phyloP scores from a whole-genome alignment of 2,329 filamentous ascomycete genomes.

The Passalora sequoiae region DNA sequence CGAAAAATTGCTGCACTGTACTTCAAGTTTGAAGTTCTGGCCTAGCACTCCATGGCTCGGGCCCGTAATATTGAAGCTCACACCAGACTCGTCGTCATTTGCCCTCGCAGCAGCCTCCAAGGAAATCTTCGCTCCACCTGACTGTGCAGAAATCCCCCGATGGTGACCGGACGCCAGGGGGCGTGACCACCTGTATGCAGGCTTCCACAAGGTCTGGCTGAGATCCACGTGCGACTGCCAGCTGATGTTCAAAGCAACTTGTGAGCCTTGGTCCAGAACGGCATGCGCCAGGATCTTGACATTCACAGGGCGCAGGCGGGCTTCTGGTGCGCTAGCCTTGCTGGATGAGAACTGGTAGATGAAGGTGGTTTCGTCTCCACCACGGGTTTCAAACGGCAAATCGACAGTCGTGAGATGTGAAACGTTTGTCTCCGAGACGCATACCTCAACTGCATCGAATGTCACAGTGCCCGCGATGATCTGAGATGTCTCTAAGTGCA shows the following conservation, averaged over 20 bases:
- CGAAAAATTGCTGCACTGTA: constrained; percentile 71
- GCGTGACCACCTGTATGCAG: constrained; percentile 27
- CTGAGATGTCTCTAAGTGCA: constrained; percentile 29
- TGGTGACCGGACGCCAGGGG: constrained; percentile 18
- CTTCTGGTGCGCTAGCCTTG: background rate
- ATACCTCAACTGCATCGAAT: constrained; percentile 56
- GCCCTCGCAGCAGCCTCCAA: constrained; percentile 4
- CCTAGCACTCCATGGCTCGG: constrained; percentile 58
- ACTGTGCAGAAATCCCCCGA: constrained; percentile 13
- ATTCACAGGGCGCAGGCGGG: constrained; percentile 7
- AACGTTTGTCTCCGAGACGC: constrained; percentile 54
- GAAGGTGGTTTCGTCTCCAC: constrained; percentile 70
- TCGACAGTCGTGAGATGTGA: constrained; percentile 33
- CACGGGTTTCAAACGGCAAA: constrained; percentile 35
- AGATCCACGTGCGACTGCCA: constrained; percentile 27
- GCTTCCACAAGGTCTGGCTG: constrained; percentile 12
- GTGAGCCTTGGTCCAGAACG: constrained; percentile 20
- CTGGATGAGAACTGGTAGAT: constrained; percentile 50
- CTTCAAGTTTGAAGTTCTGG: constrained; percentile 64
- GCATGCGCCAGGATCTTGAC: constrained; percentile 22
- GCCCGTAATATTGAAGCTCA: constrained; percentile 69
- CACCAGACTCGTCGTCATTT: constrained; percentile 39
- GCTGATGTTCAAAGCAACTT: constrained; percentile 21
- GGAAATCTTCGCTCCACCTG: constrained; percentile 5
- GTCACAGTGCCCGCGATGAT: constrained; percentile 39